These are phyloP conservation scores for Hypoxylon rickii DNA, from an alignment of 495 filamentous ascomycete genomes.

Conservation along the genomic window DNA sequence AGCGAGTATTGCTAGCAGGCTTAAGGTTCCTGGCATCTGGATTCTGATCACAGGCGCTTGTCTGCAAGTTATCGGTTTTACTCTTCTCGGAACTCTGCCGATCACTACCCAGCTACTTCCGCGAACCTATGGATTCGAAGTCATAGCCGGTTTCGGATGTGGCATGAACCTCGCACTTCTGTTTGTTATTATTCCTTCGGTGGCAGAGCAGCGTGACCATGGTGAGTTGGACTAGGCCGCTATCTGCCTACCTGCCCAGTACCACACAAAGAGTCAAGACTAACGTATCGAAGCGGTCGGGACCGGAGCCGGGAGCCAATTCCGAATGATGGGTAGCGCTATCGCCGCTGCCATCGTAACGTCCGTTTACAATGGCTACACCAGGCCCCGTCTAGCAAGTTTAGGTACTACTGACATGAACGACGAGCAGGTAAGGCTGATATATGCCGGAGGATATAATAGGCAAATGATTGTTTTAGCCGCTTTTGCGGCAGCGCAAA, in stretches of 20 bases:
- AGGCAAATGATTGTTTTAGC: conserved; percentile 23
- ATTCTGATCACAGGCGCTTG: conserved; percentile 1
- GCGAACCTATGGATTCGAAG: conserved; percentile 38
- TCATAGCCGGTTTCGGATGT: conserved; percentile 40
- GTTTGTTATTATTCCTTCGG: conserved; percentile 11
- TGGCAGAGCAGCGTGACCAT: conserved; percentile 6
- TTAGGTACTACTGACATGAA: too few species aligned
- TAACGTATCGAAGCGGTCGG: conserved; percentile 16
- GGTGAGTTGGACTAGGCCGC: too few species aligned
- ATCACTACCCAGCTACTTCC: conserved; percentile 15
- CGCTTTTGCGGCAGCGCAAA: conserved; percentile 21
- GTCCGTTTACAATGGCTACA: conserved; percentile 28
- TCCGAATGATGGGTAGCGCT: conserved; percentile 21
- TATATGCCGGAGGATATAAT: conserved; percentile 23
- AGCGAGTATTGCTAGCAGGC: conserved; percentile 34
- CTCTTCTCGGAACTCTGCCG: conserved; percentile 8
- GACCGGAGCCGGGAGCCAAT: conserved; percentile 19
- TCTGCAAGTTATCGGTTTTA: conserved; percentile 19
- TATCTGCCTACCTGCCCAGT: too few species aligned
- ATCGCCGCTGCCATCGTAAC: conserved; percentile 23
- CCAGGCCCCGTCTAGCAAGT: conserved; percentile 2
- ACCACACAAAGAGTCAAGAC: background rate
- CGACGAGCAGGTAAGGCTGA: background rate
- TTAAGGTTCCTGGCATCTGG: conserved; percentile 13
- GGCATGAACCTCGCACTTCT: conserved; percentile 32